Evolutionary conservation across 202 grass and related monocot species (phyloP).

Genomic region (Panicum virgatum): DNA sequence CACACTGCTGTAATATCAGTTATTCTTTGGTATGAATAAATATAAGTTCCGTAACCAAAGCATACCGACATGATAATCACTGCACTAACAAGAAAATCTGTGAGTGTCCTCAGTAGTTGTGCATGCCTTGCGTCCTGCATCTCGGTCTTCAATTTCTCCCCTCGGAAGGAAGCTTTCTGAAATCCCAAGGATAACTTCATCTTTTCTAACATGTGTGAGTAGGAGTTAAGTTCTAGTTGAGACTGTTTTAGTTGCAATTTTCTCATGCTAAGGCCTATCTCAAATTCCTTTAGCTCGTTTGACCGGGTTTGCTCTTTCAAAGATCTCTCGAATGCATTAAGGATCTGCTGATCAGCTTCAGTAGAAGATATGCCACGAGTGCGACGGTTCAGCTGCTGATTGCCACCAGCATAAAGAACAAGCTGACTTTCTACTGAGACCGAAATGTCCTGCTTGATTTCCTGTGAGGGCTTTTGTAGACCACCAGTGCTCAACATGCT

Average conservation of each 20-base stretch:
- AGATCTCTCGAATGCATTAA: slow-evolving; percentile 75
- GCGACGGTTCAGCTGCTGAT: slow-evolving; percentile 49
- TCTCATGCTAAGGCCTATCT: slow-evolving; percentile 75
- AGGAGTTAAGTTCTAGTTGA: slow-evolving; percentile 71
- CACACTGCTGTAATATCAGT: slow-evolving; percentile 71
- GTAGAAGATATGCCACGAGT: slow-evolving; percentile 33
- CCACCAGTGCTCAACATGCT: slow-evolving; percentile 16
- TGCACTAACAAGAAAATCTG: slow-evolving; percentile 79
- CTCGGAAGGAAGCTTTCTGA: slow-evolving; percentile 85
- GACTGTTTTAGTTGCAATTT: slow-evolving; percentile 82
- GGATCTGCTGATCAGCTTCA: slow-evolving; percentile 45
- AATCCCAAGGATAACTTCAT: slow-evolving; percentile 81
- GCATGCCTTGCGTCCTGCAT: slow-evolving; percentile 68
- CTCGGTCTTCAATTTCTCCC: slow-evolving; percentile 75
- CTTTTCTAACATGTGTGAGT: slow-evolving; percentile 69
- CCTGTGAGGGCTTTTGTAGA: not conserved
- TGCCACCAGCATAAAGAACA: slow-evolving; percentile 52
- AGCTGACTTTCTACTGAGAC: slow-evolving; percentile 54
- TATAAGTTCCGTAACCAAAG: slow-evolving; percentile 75
- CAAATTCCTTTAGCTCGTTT: slow-evolving; percentile 87
- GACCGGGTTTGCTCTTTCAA: slow-evolving; percentile 70
- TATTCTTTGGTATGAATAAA: slow-evolving; percentile 81
- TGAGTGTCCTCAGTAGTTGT: slow-evolving; percentile 68
- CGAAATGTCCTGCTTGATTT: slow-evolving; percentile 26
- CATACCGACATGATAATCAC: slow-evolving; percentile 81